These are phyloP conservation scores for Lichtheimia ornata DNA, from an alignment of 371 early-diverging fungal species.

Conservation along the genomic window DNA sequence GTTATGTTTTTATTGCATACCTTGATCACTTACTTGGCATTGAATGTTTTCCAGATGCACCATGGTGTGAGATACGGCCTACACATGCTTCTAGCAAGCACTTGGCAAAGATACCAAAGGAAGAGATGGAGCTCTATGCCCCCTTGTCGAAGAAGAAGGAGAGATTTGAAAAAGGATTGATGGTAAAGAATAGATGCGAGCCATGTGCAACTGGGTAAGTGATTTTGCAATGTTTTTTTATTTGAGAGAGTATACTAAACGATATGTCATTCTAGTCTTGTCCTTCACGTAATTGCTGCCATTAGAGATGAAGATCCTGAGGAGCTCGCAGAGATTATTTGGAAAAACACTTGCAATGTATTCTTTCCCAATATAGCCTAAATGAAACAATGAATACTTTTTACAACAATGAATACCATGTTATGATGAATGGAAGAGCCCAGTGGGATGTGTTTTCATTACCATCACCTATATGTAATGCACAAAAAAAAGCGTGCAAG, in stretches of 20 bases:
- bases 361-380: slow-evolving; percentile 40
- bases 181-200: slow-evolving; percentile 89
- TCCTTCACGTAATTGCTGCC: slow-evolving; percentile 59
- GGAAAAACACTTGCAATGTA: slow-evolving; percentile 59
- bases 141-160: slow-evolving; percentile 72
- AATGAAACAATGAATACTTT: neutral
- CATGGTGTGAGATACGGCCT: slow-evolving; percentile 94
- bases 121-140: slow-evolving; percentile 36
- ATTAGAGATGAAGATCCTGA: slow-evolving; percentile 51
- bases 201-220: slow-evolving; percentile 76
- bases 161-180: slow-evolving; percentile 66
- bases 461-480: too few species aligned
- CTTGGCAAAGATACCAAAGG: slow-evolving; percentile 35
- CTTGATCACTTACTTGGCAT: neutral
- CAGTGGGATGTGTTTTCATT: too few species aligned
- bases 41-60: slow-evolving; percentile 65
- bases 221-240: too few species aligned
- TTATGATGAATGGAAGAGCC: too few species aligned
- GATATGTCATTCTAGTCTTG: slow-evolving; percentile 41
- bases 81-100: slow-evolving; percentile 82
- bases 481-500: too few species aligned
- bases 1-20: neutral
- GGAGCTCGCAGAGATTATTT: slow-evolving; percentile 56
- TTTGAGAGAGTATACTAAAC: neutral
- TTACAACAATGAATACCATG: too few species aligned